phyloP scores from a whole-genome alignment of 805 yeast genomes.

The Metschnikowia henanensis region DNA sequence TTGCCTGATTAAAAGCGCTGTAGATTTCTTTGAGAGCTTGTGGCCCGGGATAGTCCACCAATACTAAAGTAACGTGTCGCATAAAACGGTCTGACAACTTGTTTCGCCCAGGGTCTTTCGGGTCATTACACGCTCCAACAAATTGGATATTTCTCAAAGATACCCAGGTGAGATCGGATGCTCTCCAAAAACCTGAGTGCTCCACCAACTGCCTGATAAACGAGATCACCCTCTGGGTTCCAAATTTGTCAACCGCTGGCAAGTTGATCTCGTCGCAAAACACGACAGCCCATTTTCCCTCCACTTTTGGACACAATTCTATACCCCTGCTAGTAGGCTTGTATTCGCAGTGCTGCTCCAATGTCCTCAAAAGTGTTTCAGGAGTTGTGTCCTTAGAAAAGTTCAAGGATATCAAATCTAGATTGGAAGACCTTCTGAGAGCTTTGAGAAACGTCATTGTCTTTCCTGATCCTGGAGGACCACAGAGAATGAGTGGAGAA shows the following conservation, averaged over 20 bases:
- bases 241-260: slow-evolving; percentile 70
- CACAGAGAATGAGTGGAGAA: slow-evolving; percentile 72
- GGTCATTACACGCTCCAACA: slow-evolving; percentile 96
- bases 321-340: slow-evolving; percentile 51
- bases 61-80: slow-evolving; percentile 62
- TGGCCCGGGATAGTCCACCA: slow-evolving; percentile 77
- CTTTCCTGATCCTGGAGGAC: slow-evolving; percentile 98
- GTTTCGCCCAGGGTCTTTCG: slow-evolving; percentile 75
- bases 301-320: slow-evolving; percentile 54
- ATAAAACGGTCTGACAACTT: slow-evolving; percentile 58
- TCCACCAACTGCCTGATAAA: slow-evolving; percentile 76
- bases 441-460: slow-evolving; percentile 85
- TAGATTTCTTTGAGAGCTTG: slow-evolving; percentile 69
- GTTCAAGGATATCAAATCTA: slow-evolving; percentile 67
- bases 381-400: slow-evolving; percentile 83
- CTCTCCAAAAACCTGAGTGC: slow-evolving; percentile 75
- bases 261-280: slow-evolving; percentile 93
- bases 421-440: slow-evolving; percentile 53
- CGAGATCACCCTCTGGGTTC: slow-evolving; percentile 69
- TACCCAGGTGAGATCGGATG: slow-evolving; percentile 64
- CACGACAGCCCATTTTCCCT: slow-evolving; percentile 72
- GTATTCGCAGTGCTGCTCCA: slow-evolving; percentile 75
- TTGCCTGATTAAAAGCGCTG: slow-evolving; percentile 51
- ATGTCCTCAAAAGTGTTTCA: slow-evolving; percentile 52
- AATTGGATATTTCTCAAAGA: slow-evolving; percentile 62